phyloP scores from a whole-genome alignment of 441 rosid species.

The Erodium moschatum region DNA sequence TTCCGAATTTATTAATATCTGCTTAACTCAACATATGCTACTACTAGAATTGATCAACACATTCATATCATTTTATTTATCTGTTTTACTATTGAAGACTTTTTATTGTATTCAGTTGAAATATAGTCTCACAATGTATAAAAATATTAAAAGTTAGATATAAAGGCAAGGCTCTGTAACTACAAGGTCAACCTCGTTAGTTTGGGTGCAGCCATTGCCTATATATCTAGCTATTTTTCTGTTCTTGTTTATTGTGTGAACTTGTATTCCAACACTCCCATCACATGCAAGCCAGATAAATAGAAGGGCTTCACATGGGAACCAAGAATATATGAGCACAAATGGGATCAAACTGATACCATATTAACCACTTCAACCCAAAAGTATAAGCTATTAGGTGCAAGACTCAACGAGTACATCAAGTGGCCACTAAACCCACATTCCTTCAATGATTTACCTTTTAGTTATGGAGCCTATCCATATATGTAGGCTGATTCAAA shows the following conservation, averaged over 20 bases:
- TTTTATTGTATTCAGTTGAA: background rate
- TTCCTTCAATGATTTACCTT: background rate
- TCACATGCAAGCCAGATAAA: background rate
- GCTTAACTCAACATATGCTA: conserved; percentile 1
- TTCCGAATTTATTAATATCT: background rate
- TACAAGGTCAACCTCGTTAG: background rate
- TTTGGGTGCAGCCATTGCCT: background rate
- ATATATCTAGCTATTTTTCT: background rate
- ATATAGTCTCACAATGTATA: background rate
- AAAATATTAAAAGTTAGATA: background rate
- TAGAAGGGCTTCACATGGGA: background rate
- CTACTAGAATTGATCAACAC: background rate
- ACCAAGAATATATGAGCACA: background rate
- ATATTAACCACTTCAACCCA: background rate
- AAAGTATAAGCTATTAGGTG: background rate
- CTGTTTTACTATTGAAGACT: background rate
- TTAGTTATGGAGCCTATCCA: background rate
- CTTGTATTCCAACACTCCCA: background rate
- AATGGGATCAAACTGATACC: background rate
- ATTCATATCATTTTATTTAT: background rate
- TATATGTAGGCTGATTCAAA: background rate
- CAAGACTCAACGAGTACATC: background rate
- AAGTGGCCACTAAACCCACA: background rate
- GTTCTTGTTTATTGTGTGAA: background rate
- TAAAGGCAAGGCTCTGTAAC: background rate